Evolutionary conservation across 192 early-diverging fungal genomes (phyloP), one percentile per base, ranked within the genome.

Genomic region (Rhizoclosmatium globosum): DNA sequence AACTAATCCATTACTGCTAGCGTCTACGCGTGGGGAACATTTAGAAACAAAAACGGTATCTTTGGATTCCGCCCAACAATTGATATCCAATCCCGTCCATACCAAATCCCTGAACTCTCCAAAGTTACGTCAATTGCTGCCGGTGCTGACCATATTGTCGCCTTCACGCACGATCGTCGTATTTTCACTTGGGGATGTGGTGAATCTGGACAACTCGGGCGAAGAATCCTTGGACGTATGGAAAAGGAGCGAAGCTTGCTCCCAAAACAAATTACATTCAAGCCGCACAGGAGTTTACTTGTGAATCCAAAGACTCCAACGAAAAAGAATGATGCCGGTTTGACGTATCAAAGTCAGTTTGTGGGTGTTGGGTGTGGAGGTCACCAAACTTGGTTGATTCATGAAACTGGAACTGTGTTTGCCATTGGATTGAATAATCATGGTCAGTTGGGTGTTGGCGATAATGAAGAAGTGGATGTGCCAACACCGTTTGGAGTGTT

Each of bases 381-480:
- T 4, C 94, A 96, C 83, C 92, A 95, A 81, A 93, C 93, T 3
- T 96, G 96, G 79, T 89, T 94, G 2, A 88, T 97, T 6, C 89
- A 91, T 68, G 85, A 87, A 6, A 83, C 88, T 31, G 89, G 91
- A 64, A 80, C 87, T 15, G 83, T 96, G 15, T 95, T 87, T 74
- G 87, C 90, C 9, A 96, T 94, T 91, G 97, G 97, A 19, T 86
- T 96, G 64, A 99, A 99, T 82, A 96, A 96, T 71, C 94, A 93
- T 79, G 90, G 89, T 58, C 97, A 99, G 84, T 92, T 95, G 71
- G 95, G 95, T 2, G 77, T 93, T 45, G 83, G 85, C 1, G 83
- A 88, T 71, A 50, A 43, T 21, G 81, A 80, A 42, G 87, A 86
- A 42, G 47, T 78, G 39, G 81, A 90, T 2, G 82, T 85, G 56